phyloP scores from a whole-genome alignment of 345 rosid species.

The Populus simonii region DNA sequence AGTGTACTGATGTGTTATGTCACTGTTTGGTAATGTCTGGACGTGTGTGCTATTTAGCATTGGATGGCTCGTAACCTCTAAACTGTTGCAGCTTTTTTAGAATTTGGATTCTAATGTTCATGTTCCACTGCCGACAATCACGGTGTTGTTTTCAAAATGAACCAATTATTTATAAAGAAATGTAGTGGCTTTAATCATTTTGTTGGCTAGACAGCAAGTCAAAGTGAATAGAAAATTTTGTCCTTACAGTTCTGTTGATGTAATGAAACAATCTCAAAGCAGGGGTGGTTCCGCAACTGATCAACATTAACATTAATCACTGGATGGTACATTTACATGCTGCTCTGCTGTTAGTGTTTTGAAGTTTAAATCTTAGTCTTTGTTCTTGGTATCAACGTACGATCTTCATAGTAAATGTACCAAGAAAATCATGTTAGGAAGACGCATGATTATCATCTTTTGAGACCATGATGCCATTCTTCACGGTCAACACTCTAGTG shows the following conservation, averaged over 20 bases:
- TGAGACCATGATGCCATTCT: background rate
- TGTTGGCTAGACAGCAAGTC: background rate
- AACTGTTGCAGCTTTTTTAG: constrained; percentile 8
- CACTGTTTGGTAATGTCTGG: background rate
- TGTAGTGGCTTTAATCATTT: background rate
- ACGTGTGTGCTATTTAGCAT: background rate
- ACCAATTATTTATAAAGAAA: background rate
- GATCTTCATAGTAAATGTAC: background rate
- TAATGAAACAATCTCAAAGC: background rate
- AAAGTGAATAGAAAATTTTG: background rate
- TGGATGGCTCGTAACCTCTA: background rate
- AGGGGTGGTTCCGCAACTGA: background rate
- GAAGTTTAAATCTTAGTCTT: background rate
- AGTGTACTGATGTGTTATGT: background rate
- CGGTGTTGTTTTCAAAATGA: constrained; percentile 1
- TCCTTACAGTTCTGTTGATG: background rate
- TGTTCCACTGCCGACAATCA: constrained; percentile 3
- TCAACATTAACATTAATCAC: background rate
- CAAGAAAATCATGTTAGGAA: background rate
- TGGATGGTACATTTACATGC: background rate
- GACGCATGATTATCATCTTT: background rate
- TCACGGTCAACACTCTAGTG: background rate
- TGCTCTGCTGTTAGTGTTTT: background rate
- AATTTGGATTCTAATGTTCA: background rate
- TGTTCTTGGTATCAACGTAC: background rate